These are phyloP conservation scores for Eucalyptus guilfoylei DNA, from an alignment of 345 rosid species.

Conservation along the genomic window DNA sequence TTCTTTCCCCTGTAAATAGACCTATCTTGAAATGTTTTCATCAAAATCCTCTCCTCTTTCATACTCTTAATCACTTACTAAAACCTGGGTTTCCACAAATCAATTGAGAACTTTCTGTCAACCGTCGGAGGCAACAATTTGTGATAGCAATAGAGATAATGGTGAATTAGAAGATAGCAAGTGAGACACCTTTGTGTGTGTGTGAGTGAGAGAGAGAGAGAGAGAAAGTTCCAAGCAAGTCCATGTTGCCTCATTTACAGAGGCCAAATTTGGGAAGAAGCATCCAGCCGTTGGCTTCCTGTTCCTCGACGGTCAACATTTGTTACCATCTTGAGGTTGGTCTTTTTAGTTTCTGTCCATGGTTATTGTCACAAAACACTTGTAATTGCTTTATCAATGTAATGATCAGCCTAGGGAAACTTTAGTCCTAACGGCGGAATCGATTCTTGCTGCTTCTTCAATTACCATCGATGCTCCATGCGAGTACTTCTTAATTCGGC, in stretches of 20 bases:
- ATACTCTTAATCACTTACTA: neutral
- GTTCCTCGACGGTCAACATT: neutral
- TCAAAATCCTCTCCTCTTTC: neutral
- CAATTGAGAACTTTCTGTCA: neutral
- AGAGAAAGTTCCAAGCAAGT: conserved; percentile 1
- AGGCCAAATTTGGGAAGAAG: neutral
- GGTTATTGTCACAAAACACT: neutral
- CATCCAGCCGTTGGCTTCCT: conserved; percentile 12
- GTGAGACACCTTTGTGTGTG: neutral
- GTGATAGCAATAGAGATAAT: neutral
- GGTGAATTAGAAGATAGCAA: neutral
- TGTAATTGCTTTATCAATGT: neutral
- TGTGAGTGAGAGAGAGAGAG: neutral
- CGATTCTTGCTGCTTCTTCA: neutral
- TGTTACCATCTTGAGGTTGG: conserved; percentile 30
- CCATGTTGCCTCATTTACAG: conserved; percentile 7
- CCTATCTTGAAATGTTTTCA: neutral
- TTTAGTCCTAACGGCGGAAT: neutral
- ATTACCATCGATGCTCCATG: neutral
- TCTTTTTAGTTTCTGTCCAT: neutral
- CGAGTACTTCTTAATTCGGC: neutral
- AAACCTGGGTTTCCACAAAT: neutral
- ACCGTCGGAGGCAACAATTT: neutral
- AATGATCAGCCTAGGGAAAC: neutral
- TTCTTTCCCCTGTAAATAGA: neutral